Percentiles rank a stretch among this genome's conserved stretches.
phyloP scores from a whole-genome alignment of 352 stramenopile species.

The Phytophthora nicotianae region DNA sequence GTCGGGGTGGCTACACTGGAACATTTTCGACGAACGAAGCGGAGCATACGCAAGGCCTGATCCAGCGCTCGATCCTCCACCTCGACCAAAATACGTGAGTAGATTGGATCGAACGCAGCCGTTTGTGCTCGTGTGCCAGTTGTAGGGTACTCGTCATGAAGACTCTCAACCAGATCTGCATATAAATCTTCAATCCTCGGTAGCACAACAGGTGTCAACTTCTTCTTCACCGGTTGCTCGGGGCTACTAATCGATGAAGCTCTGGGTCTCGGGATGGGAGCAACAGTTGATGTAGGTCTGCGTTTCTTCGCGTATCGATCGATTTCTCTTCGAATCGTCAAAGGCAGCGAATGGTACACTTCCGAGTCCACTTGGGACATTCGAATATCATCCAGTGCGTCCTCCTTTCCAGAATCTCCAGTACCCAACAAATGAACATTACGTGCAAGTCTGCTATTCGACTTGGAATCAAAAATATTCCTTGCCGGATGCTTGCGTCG shows the following conservation, averaged over 20 bases:
- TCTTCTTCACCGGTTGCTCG: conserved; percentile 19
- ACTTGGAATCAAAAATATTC: conserved; percentile 46
- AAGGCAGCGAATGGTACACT: conserved; percentile 75
- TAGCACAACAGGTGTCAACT: conserved; percentile 14
- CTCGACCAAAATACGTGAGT: conserved; percentile 73
- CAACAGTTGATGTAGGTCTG: conserved; percentile 25
- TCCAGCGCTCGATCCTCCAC: conserved; percentile 67
- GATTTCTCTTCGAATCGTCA: conserved; percentile 73
- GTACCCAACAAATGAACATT: conserved; percentile 1
- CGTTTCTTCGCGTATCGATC: conserved; percentile 64
- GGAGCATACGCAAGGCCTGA: conserved; percentile 66
- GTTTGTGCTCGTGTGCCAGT: conserved; percentile 7
- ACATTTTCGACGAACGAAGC: conserved; percentile 74
- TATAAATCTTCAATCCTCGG: conserved; percentile 65
- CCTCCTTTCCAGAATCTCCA: conserved; percentile 13
- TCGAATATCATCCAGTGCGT: conserved; percentile 67
- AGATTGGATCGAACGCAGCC: conserved; percentile 72
- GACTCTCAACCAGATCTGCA: conserved; percentile 32
- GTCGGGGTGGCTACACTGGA: conserved; percentile 3
- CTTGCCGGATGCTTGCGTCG: conserved; percentile 22
- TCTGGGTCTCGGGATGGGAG: conserved; percentile 10
- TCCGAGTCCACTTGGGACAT: conserved; percentile 83
- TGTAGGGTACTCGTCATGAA: conserved; percentile 8
- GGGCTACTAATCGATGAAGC: conserved; percentile 1
- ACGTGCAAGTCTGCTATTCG: conserved; percentile 18